Evolutionary conservation across 2,329 filamentous ascomycete species (phyloP).

Genomic region (Talaromyces marneffei): DNA sequence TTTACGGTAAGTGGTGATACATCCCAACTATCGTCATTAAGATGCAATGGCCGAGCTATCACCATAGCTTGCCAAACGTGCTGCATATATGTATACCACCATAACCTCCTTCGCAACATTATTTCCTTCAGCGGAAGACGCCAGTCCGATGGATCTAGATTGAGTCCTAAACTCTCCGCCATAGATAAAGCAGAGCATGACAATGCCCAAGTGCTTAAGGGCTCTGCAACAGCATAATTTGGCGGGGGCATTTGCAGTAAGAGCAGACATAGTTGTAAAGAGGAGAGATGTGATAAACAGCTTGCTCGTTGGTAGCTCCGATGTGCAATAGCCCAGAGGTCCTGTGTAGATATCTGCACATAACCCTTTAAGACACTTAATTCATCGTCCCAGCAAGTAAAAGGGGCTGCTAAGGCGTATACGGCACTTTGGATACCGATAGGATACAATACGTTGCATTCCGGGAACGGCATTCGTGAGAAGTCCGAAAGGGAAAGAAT

Average conservation of each 20-base stretch:
- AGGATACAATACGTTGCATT: not conserved
- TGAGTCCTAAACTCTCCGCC: not conserved
- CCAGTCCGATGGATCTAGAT: slow-evolving; percentile 4
- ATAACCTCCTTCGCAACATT: not conserved
- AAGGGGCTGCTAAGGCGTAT: not conserved
- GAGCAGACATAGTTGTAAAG: not conserved
- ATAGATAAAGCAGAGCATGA: not conserved
- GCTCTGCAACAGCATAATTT: slow-evolving; percentile 2
- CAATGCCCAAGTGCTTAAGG: not conserved
- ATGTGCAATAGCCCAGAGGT: not conserved
- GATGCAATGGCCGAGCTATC: not conserved
- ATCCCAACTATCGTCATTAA: not conserved
- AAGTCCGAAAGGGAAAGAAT: not conserved
- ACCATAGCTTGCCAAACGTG: slow-evolving; percentile 1
- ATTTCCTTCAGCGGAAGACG: slow-evolving; percentile 2
- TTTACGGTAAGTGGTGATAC: not conserved
- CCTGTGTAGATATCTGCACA: not conserved
- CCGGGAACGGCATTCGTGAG: not conserved
- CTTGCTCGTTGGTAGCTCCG: not conserved
- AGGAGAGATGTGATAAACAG: not conserved
- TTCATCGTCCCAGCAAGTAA: not conserved
- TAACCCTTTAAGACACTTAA: slow-evolving; percentile 1
- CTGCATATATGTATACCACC: slow-evolving; percentile 3
- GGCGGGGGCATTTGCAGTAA: not conserved
- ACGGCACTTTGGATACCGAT: not conserved